Conservation (phyloP, 2,329 filamentous ascomycete genomes). For the Septoria linicola region DNA sequence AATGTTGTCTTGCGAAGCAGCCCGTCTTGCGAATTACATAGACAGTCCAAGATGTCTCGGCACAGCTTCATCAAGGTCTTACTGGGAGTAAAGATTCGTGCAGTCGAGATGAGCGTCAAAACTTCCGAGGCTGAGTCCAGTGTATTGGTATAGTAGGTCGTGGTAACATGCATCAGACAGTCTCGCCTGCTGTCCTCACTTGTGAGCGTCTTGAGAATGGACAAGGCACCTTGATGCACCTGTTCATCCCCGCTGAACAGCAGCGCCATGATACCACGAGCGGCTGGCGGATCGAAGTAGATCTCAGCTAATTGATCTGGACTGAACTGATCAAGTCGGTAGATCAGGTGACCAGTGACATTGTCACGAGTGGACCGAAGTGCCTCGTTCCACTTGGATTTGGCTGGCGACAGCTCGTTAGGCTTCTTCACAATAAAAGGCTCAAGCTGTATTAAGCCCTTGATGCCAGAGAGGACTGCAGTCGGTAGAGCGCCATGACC, state of each 20-base stretch:
- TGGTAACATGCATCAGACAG: conserved; percentile 61
- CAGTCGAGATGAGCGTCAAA: conserved; percentile 55
- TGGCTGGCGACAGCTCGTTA: conserved; percentile 51
- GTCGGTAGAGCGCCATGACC: conserved; percentile 71
- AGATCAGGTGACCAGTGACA: conserved; percentile 71
- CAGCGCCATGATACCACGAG: conserved; percentile 72
- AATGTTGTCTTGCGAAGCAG: conserved; percentile 59
- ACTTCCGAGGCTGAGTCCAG: conserved; percentile 58
- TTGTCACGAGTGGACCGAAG: conserved; percentile 62
- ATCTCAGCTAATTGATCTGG: conserved; percentile 66
- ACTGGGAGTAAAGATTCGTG: conserved; percentile 60
- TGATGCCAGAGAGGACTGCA: conserved; percentile 68
- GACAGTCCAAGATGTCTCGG: conserved; percentile 61
- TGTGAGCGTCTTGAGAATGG: conserved; percentile 80
- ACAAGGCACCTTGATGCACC: conserved; percentile 75
- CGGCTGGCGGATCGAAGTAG: conserved; percentile 65
- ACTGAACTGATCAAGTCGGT: conserved; percentile 74
- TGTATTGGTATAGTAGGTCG: conserved; percentile 56
- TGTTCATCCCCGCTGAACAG: conserved; percentile 78
- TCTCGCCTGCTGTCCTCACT: conserved; percentile 63
- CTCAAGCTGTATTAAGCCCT: conserved; percentile 72
- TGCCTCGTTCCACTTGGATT: conserved; percentile 73
- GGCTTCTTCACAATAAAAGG: conserved; percentile 54
- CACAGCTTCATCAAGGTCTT: conserved; percentile 61
- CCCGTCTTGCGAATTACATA: conserved; percentile 63